phyloP scores from a whole-genome alignment of 768 basidiomycete species.

The Boletus edulis region DNA sequence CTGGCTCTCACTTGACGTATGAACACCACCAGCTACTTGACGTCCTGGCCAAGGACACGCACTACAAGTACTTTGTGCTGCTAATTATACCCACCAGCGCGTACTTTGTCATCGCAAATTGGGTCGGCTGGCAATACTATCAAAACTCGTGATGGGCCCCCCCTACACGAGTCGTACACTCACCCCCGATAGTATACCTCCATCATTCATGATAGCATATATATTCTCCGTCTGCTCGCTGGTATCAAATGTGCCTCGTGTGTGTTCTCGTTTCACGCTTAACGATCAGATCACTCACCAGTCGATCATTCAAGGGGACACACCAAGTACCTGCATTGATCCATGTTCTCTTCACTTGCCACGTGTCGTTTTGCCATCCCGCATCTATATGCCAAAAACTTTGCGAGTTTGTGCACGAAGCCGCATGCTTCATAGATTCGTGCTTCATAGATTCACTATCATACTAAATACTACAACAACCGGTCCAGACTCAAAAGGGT shows the following conservation, averaged over 20 bases:
- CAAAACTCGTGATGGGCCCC: slow-evolving; percentile 64
- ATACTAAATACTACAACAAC: slow-evolving; percentile 14
- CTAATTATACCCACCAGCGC: slow-evolving; percentile 77
- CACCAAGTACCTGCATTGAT: slow-evolving; percentile 17
- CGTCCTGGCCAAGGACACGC: slow-evolving; percentile 63
- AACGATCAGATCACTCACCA: slow-evolving; percentile 20
- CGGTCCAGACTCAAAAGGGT: background rate
- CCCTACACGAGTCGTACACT: slow-evolving; percentile 2
- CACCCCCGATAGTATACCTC: background rate
- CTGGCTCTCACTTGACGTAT: slow-evolving; percentile 19
- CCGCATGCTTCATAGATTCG: slow-evolving; percentile 1
- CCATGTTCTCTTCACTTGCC: slow-evolving; percentile 16
- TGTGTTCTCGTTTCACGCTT: slow-evolving; percentile 7
- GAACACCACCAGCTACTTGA: slow-evolving; percentile 53
- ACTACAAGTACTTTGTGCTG: slow-evolving; percentile 87
- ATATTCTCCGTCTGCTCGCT: slow-evolving; percentile 4
- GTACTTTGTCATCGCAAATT: slow-evolving; percentile 95
- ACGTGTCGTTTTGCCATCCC: slow-evolving; percentile 5
- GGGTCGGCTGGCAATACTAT: slow-evolving; percentile 99
- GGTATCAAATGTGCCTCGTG: slow-evolving; percentile 25
- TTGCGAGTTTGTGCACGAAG: slow-evolving; percentile 14
- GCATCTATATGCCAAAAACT: slow-evolving; percentile 3
- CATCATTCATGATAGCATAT: slow-evolving; percentile 4
- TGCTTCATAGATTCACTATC: slow-evolving; percentile 12
- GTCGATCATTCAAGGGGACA: slow-evolving; percentile 17